These are phyloP conservation scores for Striga hermonthica DNA, from an alignment of 305 asterid species.

Conservation along the genomic window DNA sequence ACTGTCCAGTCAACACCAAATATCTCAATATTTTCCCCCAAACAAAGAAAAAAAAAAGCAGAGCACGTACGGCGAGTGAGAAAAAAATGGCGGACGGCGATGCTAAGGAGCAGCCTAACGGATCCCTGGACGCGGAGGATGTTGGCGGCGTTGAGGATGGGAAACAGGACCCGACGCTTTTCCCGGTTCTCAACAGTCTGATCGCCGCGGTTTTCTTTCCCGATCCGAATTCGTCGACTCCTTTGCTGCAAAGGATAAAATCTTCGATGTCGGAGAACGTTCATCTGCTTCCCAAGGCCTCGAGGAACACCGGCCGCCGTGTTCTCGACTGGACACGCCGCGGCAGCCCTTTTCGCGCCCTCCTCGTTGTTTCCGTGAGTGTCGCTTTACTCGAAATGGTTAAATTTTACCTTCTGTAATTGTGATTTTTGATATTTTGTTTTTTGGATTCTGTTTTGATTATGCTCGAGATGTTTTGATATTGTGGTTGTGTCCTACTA, in stretches of 20 bases:
- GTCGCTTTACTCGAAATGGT: not conserved
- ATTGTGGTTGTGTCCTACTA: not conserved
- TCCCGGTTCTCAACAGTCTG: slow-evolving; percentile 45
- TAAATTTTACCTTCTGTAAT: not conserved
- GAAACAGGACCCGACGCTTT: slow-evolving; percentile 38
- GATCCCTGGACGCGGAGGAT: slow-evolving; percentile 29
- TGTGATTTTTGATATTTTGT: not conserved
- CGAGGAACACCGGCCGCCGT: slow-evolving; percentile 47
- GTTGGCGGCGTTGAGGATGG: slow-evolving; percentile 18
- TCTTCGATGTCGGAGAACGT: slow-evolving; percentile 44
- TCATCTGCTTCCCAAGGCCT: slow-evolving; percentile 64
- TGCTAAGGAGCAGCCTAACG: slow-evolving; percentile 33
- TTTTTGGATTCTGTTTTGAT: not conserved
- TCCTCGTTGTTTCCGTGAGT: slow-evolving; percentile 71
- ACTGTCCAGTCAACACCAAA: slow-evolving; percentile 6
- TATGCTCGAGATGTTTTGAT: not conserved
- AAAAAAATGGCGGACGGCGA: slow-evolving; percentile 41
- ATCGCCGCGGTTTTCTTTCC: slow-evolving; percentile 48
- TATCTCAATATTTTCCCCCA: not conserved
- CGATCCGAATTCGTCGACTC: slow-evolving; percentile 35
- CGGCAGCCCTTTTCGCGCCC: slow-evolving; percentile 67
- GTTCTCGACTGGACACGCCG: slow-evolving; percentile 66
- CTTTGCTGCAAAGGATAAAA: slow-evolving; percentile 48
- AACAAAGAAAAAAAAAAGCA: not conserved
- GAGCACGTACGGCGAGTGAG: slow-evolving; percentile 3